Evolutionary conservation across 164 flowering plant genomes (phyloP), one percentile per base, ranked within the genome.

Genomic region (Vitis amurensis): DNA sequence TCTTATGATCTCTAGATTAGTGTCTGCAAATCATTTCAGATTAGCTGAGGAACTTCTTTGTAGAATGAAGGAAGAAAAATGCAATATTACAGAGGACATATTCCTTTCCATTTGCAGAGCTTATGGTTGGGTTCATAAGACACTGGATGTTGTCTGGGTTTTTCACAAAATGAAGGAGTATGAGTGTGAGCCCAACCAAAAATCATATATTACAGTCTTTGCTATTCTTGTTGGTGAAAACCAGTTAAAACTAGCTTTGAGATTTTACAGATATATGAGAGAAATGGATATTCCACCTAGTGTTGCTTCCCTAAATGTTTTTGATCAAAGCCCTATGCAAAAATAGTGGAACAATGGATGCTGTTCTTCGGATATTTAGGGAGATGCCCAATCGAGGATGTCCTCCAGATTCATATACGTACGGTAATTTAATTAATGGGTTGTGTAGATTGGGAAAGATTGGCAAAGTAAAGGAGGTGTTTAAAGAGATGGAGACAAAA

Each of bases 381-480:
- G 90, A 91, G 77, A 91, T 95, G 98, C 89, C 92, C 0, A 76
- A 74, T 61, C 81, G 68, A 51, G 96, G 91, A 48, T 91, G 77
- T 63, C 15, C 49, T 62, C 98, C 98, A 1, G 98, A 95, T 87
- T 83, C 90, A 12, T 91, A 88, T 75, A 93, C 99, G 0, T 95
- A 95, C 78, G 98, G 98, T 53, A 95, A 98, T 19, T 56, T 95
- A 74, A 88, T 95, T 55, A 88, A 82, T 78, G 99, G 98, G 66
- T 70, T 95, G 59, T 91, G 92, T 78, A 84, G 82, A 68, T 78
- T 80, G 2, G 91, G 90, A 59, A 87, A 73, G 76, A 74, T 78
- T 50, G 71, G 9, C 52, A 89, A 95, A 61, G 99, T 94, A 6
- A 84, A 82, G 76, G 86, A 78, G 52, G 75, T 93, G 30, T 83